A percentile compares a stretch with the other conserved stretches of the same genome.
These are phyloP conservation scores for Termitomyces sp. DNA, from an alignment of 768 basidiomycete species.

Conservation along the genomic window DNA sequence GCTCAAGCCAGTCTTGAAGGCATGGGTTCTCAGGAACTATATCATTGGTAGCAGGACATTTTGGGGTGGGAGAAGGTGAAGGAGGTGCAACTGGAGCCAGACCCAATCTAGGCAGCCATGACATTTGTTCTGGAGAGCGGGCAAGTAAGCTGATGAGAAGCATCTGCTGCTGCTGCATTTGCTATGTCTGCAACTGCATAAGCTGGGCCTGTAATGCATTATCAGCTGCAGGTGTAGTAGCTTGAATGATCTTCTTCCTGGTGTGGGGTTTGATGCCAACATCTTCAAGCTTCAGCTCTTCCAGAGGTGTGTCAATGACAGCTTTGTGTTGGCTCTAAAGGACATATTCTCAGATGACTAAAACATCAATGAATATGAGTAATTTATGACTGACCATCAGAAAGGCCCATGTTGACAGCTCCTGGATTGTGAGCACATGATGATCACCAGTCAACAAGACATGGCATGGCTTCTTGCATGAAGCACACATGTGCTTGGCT, in stretches of 20 bases:
- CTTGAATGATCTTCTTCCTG: neutral
- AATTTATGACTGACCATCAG: too few species aligned
- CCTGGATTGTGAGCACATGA: too few species aligned
- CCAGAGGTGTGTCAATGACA: neutral
- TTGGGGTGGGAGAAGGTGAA: neutral
- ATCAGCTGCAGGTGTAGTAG: neutral
- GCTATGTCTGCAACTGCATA: neutral
- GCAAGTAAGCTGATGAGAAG: neutral
- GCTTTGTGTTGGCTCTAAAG: neutral
- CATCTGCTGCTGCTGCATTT: neutral
- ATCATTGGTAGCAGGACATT: too few species aligned
- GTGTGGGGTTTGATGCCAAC: neutral
- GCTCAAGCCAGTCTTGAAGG: neutral
- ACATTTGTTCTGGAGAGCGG: neutral
- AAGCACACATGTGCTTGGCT: too few species aligned
- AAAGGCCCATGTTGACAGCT: too few species aligned
- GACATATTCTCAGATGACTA: too few species aligned
- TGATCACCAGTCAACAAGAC: too few species aligned
- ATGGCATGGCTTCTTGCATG: too few species aligned
- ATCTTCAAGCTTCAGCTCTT: neutral
- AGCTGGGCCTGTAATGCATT: neutral
- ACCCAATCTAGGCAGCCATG: neutral
- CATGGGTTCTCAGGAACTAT: too few species aligned
- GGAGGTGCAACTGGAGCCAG: neutral
- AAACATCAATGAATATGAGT: too few species aligned